Conservation (phyloP, 31 red algal species). For the Odonthalia washingtoniensis region DNA sequence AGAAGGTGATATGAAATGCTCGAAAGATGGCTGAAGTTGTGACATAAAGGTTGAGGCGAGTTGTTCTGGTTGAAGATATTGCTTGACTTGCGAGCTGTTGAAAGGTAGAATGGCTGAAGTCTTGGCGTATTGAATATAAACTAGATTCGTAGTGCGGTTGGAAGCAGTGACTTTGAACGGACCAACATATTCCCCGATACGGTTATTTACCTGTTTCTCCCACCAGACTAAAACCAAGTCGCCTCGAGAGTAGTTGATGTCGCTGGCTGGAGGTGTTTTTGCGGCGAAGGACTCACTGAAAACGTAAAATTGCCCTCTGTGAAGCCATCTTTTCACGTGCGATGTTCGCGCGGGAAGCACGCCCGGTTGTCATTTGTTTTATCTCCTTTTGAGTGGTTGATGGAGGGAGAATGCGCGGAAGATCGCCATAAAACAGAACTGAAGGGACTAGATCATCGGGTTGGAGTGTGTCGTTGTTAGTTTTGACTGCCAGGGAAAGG, state of each 20-base stretch:
- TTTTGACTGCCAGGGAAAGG: too few relatives aligned
- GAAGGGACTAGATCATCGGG: too few relatives aligned
- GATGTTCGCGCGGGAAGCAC: neutral
- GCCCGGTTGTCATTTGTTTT: too few relatives aligned
- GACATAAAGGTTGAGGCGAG: neutral
- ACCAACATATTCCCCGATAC: slow-evolving; percentile 59
- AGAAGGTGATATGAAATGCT: too few relatives aligned
- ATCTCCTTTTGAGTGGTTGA: too few relatives aligned
- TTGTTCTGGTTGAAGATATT: too few relatives aligned
- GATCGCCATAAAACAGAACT: too few relatives aligned
- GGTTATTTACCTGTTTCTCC: too few relatives aligned
- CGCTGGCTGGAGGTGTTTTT: neutral
- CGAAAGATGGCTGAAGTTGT: neutral
- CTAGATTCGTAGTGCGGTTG: slow-evolving; percentile 28
- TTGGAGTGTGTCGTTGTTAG: too few relatives aligned
- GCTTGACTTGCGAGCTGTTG: slow-evolving; percentile 46
- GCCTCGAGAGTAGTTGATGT: neutral
- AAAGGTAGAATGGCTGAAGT: slow-evolving; percentile 32
- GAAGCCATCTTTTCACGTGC: neutral
- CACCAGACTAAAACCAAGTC: slow-evolving; percentile 35
- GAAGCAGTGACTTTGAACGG: neutral
- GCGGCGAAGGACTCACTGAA: slow-evolving; percentile 10
- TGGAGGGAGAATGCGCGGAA: too few relatives aligned
- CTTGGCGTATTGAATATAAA: slow-evolving; percentile 40
- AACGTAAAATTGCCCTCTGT: neutral